phyloP scores from a whole-genome alignment of 805 yeast genomes.

The Kregervanrija delftensis region DNA sequence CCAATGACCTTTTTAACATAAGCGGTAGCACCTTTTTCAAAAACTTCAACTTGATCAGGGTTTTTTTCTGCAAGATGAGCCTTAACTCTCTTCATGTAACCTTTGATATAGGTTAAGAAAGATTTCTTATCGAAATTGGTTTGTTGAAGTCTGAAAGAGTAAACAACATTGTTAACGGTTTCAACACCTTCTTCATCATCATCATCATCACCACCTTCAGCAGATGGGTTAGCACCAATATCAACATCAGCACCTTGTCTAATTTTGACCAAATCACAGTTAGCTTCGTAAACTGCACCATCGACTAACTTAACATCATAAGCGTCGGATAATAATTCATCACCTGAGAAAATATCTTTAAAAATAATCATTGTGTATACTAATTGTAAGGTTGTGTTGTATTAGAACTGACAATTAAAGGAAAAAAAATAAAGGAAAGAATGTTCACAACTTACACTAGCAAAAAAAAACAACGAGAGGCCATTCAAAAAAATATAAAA shows the following conservation, averaged over 20 bases:
- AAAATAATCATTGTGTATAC: conserved; percentile 30
- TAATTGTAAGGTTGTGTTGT: not conserved
- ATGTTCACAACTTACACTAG: not conserved
- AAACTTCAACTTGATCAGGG: conserved; percentile 82
- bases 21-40: conserved; percentile 95
- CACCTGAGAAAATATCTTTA: conserved; percentile 85
- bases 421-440: not conserved
- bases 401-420: not conserved
- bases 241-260: conserved; percentile 84
- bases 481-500: no score
- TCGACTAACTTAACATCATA: conserved; percentile 85
- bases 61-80: conserved; percentile 78
- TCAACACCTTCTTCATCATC: conserved; percentile 78
- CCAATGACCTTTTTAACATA: conserved; percentile 95
- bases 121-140: conserved; percentile 98
- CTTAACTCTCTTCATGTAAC: conserved; percentile 97
- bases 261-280: conserved; percentile 88
- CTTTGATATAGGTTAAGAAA: conserved; percentile 93
- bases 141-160: conserved; percentile 97
- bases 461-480: not conserved
- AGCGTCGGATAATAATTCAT: conserved; percentile 96
- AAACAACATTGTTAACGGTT: conserved; percentile 95
- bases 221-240: conserved; percentile 99
- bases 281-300: conserved; percentile 91
- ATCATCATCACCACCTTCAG: conserved; percentile 85